Conservation (phyloP, 2,329 filamentous ascomycete species). For the Arthroderma uncinatum region DNA sequence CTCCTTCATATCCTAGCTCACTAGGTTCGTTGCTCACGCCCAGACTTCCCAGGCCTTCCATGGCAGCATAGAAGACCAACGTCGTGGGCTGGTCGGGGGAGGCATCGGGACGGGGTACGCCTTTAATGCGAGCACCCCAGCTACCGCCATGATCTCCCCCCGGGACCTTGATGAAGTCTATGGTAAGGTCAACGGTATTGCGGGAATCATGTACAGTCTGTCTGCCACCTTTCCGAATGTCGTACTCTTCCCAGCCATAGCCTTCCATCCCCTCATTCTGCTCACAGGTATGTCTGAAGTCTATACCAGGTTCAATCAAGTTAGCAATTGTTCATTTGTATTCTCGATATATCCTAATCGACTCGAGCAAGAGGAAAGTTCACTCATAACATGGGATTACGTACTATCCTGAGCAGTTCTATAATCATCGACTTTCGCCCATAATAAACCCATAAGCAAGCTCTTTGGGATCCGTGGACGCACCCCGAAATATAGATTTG, state of each 20-base stretch:
- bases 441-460: constrained; percentile 72
- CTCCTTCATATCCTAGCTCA: constrained; percentile 44
- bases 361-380: not conserved
- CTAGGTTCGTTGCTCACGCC: constrained; percentile 46
- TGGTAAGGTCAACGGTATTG: constrained; percentile 82
- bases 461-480: constrained; percentile 71
- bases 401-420: constrained; percentile 62
- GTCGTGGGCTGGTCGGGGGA: constrained; percentile 59
- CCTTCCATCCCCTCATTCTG: constrained; percentile 88
- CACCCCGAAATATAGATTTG: constrained; percentile 89
- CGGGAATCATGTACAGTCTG: constrained; percentile 84
- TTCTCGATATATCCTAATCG: not conserved
- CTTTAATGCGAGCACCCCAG: constrained; percentile 84
- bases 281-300: constrained; percentile 88
- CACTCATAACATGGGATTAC: constrained; percentile 24
- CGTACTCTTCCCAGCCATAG: constrained; percentile 97
- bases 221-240: constrained; percentile 72
- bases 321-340: not conserved
- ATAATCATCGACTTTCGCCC: constrained; percentile 76
- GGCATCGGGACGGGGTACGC: constrained; percentile 60
- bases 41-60: constrained; percentile 64
- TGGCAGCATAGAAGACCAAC: constrained; percentile 67
- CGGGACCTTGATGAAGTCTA: constrained; percentile 85
- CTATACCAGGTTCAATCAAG: constrained; percentile 34
- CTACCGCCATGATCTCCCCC: constrained; percentile 76